Base-by-base conservation (phyloP, 495 filamentous ascomycete species). In the Parachaetomium inaequale region DNA sequence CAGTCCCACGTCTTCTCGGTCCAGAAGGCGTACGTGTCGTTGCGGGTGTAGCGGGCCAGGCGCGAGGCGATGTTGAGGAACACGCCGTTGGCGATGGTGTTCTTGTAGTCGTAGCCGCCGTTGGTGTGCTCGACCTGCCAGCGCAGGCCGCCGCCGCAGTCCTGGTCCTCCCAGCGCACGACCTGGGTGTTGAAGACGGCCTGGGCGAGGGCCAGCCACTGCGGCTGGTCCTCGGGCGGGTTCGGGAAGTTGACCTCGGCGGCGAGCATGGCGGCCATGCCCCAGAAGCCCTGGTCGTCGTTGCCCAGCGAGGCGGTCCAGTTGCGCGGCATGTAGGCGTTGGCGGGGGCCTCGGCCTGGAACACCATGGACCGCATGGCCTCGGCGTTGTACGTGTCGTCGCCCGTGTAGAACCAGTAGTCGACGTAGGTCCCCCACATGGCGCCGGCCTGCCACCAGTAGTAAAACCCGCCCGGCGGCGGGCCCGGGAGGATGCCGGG, bases 121-220 rank as follows among this genome's bases (percentile, higher is more conserved):
- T 93, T 90, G 72, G 85, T 88, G 10, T 80, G 77, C 68, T 82
- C 88, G 53, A 93, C 87, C 76, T 95, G 91, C 91, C 92, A 95
- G 59, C 85, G 81, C 64, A 95, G 72, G 4, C 92, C 92, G 51
- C 92, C 92, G 57, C 81, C 80, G 70, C 92, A 96, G 32, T 80
- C 76, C 0, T 70, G 65, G 21, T 70, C 76, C 52, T 91, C 79
- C 88, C 89, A 91, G 21, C 87, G 76, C 55, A 76, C 70, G 3
- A 81, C 84, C 68, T 91, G 89, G 0, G 84, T 85, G 72, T 93
- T 91, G 75, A 93, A 93, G 5, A 87, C 87, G 10, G 86, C 88
- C 69, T 93, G 88, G n/a, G 88, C 90, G 55, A 94, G 79, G 4
- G 87, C 87, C 4, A 94, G 76, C 89, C 90, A 94, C 61, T 85